Evolutionary conservation across 495 filamentous ascomycete genomes (phyloP), one percentile per base, ranked within the genome.

Genomic region (Collariella sp.): DNA sequence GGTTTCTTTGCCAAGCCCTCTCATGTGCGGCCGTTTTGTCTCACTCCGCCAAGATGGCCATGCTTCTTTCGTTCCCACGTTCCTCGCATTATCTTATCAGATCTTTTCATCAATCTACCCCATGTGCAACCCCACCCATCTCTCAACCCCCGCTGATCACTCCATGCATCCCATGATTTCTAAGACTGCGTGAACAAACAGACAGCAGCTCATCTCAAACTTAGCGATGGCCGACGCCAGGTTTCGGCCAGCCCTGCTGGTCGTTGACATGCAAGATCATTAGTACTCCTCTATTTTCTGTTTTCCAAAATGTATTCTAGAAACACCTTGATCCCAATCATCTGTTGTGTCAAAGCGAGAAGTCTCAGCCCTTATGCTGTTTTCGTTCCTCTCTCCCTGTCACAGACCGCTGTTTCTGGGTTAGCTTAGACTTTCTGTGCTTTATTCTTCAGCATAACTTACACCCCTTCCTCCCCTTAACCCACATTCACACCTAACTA

Each of bases 261-360:
- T 95, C 7, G 83, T 96, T 19, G 91, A 96, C 67, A 76, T 95
- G 70, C 93, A 98, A 72, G 88, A 96, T 68, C 93, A 96, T 74
- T n/a, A n/a, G n/a, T n/a, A n/a, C n/a, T n/a, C n/a, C n/a, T n/a
- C n/a, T n/a, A n/a, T n/a, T n/a, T n/a, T n/a, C n/a, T n/a, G n/a
- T n/a, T n/a, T n/a, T n/a, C n/a, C n/a, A n/a, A n/a, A n/a, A n/a
- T n/a, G n/a, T n/a, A n/a, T n/a, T n/a, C n/a, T n/a, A n/a, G n/a
- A n/a, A n/a, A n/a, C n/a, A n/a, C n/a, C 24, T 31, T 46, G 43
- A 16, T 9, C 12, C 5, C 39, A 2, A n/a, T 19, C 29, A 18
- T 24, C 12, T 20, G 2, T 10, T 38, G 43, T 20, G 16, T 45
- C 24, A 33, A 22, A n/a, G 24, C 52, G 31, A 16, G 39, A n/a